phyloP scores from a whole-genome alignment of 495 filamentous ascomycete species.

The Melanomma pulvis-pyrius region DNA sequence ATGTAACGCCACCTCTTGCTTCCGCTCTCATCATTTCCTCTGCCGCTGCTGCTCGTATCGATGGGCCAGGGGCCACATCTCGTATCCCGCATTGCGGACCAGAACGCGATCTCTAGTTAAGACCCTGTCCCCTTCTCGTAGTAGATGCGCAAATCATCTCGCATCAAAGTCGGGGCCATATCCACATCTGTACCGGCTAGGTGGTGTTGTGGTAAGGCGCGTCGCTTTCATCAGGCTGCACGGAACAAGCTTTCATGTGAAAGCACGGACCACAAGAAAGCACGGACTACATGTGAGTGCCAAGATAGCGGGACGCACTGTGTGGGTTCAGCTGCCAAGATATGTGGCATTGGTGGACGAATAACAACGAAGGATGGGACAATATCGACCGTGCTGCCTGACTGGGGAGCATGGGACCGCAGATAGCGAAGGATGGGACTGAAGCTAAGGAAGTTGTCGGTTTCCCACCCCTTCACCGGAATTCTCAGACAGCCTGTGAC shows the following conservation, averaged over 20 bases:
- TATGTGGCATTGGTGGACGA: not conserved
- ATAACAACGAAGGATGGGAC: not conserved
- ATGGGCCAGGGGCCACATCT: not conserved
- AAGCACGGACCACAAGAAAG: not conserved
- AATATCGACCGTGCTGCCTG: not conserved
- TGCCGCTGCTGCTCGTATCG: not conserved
- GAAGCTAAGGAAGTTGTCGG: no score
- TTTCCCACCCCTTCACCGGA: no score
- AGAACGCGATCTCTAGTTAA: not conserved
- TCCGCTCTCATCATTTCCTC: not conserved
- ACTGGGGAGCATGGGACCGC: not conserved
- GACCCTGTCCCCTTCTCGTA: not conserved
- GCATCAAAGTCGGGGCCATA: not conserved
- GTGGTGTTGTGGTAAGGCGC: not conserved
- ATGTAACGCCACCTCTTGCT: not conserved
- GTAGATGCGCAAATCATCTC: not conserved
- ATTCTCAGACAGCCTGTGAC: no score
- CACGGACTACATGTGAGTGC: not conserved
- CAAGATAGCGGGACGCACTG: conserved; percentile 5
- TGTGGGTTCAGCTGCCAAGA: conserved; percentile 11
- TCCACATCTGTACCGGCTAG: not conserved
- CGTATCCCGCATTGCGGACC: conserved; percentile 13
- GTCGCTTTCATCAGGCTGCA: not conserved
- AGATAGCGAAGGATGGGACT: not conserved
- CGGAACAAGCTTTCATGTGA: not conserved